Conservation (phyloP, 1,139 yeast species). For the Suhomyces maxii region DNA sequence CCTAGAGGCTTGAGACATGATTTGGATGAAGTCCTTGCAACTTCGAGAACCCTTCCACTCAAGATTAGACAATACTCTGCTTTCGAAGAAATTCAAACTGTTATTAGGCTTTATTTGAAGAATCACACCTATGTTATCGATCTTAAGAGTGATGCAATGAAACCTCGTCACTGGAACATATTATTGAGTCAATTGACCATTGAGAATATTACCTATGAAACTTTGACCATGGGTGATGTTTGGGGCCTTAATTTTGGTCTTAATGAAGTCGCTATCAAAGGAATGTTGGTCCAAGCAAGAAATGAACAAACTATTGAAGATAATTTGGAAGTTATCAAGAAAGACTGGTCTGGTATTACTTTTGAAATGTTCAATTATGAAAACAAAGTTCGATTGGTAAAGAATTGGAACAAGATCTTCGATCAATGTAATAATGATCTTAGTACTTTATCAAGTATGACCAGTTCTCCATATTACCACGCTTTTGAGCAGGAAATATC, state of each 20-base stretch:
- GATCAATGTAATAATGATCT: conserved; percentile 63
- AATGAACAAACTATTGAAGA: conserved; percentile 71
- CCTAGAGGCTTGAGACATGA: conserved; percentile 48
- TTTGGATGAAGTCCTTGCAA: conserved; percentile 52
- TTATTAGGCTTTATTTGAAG: conserved; percentile 43
- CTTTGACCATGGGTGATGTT: conserved; percentile 56
- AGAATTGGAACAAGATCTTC: conserved; percentile 67
- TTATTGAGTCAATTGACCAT: conserved; percentile 39
- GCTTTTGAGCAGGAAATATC: conserved; percentile 62
- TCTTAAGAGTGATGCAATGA: conserved; percentile 58
- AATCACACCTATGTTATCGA: conserved; percentile 44
- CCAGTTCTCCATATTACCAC: conserved; percentile 61
- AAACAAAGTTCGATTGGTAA: conserved; percentile 55
- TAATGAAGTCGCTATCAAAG: conserved; percentile 49
- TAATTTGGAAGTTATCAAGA: conserved; percentile 47
- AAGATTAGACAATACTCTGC: conserved; percentile 69
- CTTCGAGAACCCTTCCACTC: conserved; percentile 55
- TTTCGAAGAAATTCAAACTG: conserved; percentile 56
- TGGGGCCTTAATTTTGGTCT: conserved; percentile 54
- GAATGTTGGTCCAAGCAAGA: conserved; percentile 62
- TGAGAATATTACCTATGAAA: conserved; percentile 16
- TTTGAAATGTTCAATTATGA: conserved; percentile 61
- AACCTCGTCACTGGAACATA: conserved; percentile 69
- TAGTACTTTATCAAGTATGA: conserved; percentile 67
- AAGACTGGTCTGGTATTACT: conserved; percentile 48